Conservation (phyloP, 2,329 filamentous ascomycete genomes). For the Xylariales sp. region DNA sequence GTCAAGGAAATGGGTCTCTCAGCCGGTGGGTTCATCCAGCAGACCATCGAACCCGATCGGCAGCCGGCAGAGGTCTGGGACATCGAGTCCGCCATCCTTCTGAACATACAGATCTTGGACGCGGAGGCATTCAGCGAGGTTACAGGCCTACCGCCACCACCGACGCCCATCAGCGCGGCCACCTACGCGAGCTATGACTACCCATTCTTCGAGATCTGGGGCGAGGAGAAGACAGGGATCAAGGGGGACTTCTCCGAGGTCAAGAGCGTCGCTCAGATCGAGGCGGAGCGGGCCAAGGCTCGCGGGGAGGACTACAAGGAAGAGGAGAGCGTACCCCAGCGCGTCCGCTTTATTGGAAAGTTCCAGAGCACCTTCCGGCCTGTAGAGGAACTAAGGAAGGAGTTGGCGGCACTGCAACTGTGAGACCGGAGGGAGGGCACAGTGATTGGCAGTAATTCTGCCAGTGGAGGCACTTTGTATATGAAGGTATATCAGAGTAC, state of each 20-base stretch:
- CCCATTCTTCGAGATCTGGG: slow-evolving; percentile 30
- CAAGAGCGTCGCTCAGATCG: slow-evolving; percentile 14
- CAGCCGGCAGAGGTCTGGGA: slow-evolving; percentile 4
- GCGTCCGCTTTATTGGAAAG: not conserved
- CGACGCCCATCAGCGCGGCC: slow-evolving; percentile 25
- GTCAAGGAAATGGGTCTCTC: slow-evolving; percentile 12
- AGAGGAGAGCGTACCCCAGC: slow-evolving; percentile 5
- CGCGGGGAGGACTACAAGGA: not conserved
- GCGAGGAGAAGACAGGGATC: slow-evolving; percentile 15
- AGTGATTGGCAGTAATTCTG: no score
- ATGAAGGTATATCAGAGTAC: no score
- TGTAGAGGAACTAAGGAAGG: no score
- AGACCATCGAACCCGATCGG: slow-evolving; percentile 10
- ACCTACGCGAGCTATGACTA: slow-evolving; percentile 26
- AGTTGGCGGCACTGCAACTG: no score
- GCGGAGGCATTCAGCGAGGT: slow-evolving; percentile 24
- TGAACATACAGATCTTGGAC: slow-evolving; percentile 33
- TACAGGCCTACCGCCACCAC: slow-evolving; percentile 29
- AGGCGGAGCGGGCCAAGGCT: slow-evolving; percentile 6
- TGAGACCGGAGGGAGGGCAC: no score
- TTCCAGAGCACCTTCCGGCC: no score
- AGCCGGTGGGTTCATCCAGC: slow-evolving; percentile 13
- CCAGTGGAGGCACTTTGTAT: no score
- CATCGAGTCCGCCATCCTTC: slow-evolving; percentile 9
- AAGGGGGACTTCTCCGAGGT: slow-evolving; percentile 11